These are phyloP conservation scores for Aspergillus sp. DNA, from an alignment of 2,329 filamentous ascomycete genomes.

Conservation along the genomic window DNA sequence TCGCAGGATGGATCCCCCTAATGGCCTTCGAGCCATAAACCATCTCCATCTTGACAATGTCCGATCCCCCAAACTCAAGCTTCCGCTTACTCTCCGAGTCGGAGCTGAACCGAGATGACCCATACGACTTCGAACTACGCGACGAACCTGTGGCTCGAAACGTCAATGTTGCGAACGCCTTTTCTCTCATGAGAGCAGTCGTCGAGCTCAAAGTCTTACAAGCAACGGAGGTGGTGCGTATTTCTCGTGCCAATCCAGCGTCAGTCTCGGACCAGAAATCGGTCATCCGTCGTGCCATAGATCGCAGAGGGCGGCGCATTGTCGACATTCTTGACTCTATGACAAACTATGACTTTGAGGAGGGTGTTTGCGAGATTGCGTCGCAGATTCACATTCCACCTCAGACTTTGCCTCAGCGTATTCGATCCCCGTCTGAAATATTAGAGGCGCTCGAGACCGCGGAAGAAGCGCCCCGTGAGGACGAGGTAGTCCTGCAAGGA, in stretches of 20 bases:
- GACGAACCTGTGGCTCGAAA: not conserved
- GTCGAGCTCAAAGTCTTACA: constrained; percentile 28
- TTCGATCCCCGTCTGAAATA: constrained; percentile 1
- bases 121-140: not conserved
- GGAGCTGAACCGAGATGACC: not conserved
- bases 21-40: not conserved
- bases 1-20: not conserved
- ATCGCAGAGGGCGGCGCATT: constrained; percentile 23
- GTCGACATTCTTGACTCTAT: constrained; percentile 21
- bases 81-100: not conserved
- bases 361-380: not conserved
- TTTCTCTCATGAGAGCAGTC: constrained; percentile 22
- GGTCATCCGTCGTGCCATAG: constrained; percentile 19
- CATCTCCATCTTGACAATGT: not conserved
- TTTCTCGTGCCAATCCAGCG: constrained; percentile 3
- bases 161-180: constrained; percentile 10
- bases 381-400: not conserved
- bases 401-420: not conserved
- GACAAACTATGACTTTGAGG: not conserved
- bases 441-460: not conserved
- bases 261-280: constrained; percentile 1
- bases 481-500: not conserved
- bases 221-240: constrained; percentile 17
- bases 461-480: not conserved
- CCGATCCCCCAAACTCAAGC: not conserved